These are phyloP conservation scores for Friedmanniomyces endolithicus DNA, from an alignment of 495 filamentous ascomycete genomes.

Conservation along the genomic window DNA sequence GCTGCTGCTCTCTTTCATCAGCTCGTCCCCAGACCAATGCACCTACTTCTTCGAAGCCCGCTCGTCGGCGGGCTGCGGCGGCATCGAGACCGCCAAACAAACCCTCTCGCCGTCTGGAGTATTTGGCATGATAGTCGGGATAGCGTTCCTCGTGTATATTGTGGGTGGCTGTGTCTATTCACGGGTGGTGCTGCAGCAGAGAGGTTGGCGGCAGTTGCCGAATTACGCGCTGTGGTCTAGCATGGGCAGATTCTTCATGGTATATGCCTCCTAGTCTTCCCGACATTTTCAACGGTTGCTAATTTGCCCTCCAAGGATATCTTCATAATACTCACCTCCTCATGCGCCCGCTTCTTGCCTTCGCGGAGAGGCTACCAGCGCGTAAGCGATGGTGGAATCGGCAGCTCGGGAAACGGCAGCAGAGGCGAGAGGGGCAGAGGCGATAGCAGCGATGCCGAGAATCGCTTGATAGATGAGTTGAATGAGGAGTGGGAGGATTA, in stretches of 20 bases:
- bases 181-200: conserved; percentile 82
- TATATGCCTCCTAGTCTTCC: too few relatives aligned
- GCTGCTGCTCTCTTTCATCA: conserved; percentile 66
- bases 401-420: conserved; percentile 7
- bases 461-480: conserved; percentile 85
- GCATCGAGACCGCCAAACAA: conserved; percentile 48
- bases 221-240: conserved; percentile 89
- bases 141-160: conserved; percentile 77
- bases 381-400: conserved; percentile 17
- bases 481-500: conserved; percentile 68
- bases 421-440: conserved; percentile 28
- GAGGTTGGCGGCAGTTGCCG: conserved; percentile 90
- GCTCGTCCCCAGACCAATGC: conserved; percentile 71
- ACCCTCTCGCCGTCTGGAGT: conserved; percentile 70
- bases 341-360: conserved; percentile 55
- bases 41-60: conserved; percentile 97
- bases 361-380: conserved; percentile 51
- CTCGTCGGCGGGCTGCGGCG: conserved; percentile 71
- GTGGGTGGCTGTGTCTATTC: conserved; percentile 92
- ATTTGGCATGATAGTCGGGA: conserved; percentile 75
- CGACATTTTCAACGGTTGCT: too few relatives aligned
- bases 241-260: conserved; percentile 70
- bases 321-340: conserved; percentile 65
- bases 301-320: conserved; percentile 50
- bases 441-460: conserved; percentile 57